Conservation (phyloP, 257 asterid species). For the Jaltomata sinuosa region DNA sequence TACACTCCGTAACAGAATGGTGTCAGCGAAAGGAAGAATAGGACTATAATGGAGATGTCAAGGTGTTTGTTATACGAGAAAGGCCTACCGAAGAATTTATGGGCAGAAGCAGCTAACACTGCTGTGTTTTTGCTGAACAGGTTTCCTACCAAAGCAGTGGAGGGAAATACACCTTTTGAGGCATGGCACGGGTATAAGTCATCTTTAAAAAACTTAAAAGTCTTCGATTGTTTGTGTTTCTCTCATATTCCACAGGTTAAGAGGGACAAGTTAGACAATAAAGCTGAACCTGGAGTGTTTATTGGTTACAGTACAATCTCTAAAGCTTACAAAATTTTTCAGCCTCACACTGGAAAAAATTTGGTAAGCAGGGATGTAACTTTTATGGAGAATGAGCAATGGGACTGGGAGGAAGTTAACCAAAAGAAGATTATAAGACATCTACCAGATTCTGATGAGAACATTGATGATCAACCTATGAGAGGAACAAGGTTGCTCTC, state of each 20-base stretch:
- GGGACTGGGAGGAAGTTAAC: background rate
- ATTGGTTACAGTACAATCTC: background rate
- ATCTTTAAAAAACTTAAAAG: background rate
- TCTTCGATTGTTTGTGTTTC: background rate
- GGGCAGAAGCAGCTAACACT: background rate
- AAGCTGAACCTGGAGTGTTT: background rate
- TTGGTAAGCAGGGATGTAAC: background rate
- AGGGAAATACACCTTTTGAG: no score
- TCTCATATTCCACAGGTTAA: background rate
- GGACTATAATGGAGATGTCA: background rate
- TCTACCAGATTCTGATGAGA: background rate
- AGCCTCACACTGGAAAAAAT: background rate
- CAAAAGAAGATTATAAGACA: background rate
- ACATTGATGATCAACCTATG: background rate
- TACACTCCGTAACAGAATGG: background rate
- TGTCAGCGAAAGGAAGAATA: background rate
- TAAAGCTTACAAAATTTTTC: background rate
- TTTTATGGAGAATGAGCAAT: background rate
- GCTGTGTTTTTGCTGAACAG: background rate
- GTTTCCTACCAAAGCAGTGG: no score
- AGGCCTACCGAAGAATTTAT: background rate
- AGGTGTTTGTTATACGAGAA: no score
- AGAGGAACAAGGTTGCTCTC: background rate
- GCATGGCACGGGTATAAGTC: background rate
- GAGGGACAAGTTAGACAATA: background rate